These are phyloP conservation scores for Claviceps monticola DNA, from an alignment of 2,329 filamentous ascomycete genomes.

Conservation along the genomic window DNA sequence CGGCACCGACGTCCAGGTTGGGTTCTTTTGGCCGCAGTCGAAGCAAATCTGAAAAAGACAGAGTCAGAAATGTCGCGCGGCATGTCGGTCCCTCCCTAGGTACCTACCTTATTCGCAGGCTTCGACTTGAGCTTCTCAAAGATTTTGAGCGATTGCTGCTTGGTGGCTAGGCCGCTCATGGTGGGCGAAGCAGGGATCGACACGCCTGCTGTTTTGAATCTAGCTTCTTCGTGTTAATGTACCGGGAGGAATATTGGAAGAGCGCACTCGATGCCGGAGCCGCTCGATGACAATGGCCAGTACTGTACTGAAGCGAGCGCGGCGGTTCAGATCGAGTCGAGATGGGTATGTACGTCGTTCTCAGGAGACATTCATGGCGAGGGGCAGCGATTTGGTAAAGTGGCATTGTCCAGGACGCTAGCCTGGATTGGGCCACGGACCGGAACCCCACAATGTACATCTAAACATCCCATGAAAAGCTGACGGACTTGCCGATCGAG, in stretches of 20 bases:
- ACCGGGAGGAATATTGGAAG: background rate
- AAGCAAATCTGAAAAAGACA: constrained; percentile 65
- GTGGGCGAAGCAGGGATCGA: constrained; percentile 17
- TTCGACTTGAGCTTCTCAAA: constrained; percentile 96
- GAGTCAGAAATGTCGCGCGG: background rate
- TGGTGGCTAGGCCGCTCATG: constrained; percentile 63
- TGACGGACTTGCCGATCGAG: background rate
- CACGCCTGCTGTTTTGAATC: background rate
- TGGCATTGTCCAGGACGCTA: constrained; percentile 29
- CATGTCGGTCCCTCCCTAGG: too few species aligned
- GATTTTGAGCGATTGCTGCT: constrained; percentile 90
- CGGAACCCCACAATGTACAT: constrained; percentile 13
- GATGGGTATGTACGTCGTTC: constrained; percentile 5
- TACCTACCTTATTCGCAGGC: constrained; percentile 76
- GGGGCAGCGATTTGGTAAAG: constrained; percentile 21
- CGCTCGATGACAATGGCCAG: background rate
- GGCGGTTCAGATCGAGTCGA: background rate
- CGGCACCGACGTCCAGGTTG: constrained; percentile 94
- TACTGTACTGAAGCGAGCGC: background rate
- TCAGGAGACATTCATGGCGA: constrained; percentile 22
- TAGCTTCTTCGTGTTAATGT: too few species aligned
- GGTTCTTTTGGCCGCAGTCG: constrained; percentile 94
- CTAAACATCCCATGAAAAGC: constrained; percentile 12
- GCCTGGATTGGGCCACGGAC: constrained; percentile 14
- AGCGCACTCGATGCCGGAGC: background rate